phyloP scores from a whole-genome alignment of 176 grass and related monocot genomes.

The Sorghum bicolor region Sorghum_bicolor_NCBIv3 NC_012879.2:53971001-53971500 shows the following conservation, averaged over 20 bases:
- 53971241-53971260: neutral
- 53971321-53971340: neutral
- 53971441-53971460: neutral
- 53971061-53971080: constrained; percentile 88
- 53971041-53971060: constrained; percentile 68
- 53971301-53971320: neutral
- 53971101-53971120: constrained; percentile 72
- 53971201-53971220: constrained; percentile 48
- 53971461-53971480: neutral
- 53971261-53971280: neutral
- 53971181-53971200: constrained; percentile 78
- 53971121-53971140: constrained; percentile 48
- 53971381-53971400: neutral
- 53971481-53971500: neutral
- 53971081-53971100: constrained; percentile 82
- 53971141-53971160: constrained; percentile 68
- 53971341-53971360: neutral
- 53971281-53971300: neutral
- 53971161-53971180: constrained; percentile 66
- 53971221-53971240: neutral
- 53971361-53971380: neutral
- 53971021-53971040: constrained; percentile 69
- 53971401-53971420: neutral
- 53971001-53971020: constrained; percentile 88
- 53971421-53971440: constrained; percentile 6